Evolutionary conservation across 345 rosid genomes (phyloP).

Genomic region (Acer yangbiense): DNA sequence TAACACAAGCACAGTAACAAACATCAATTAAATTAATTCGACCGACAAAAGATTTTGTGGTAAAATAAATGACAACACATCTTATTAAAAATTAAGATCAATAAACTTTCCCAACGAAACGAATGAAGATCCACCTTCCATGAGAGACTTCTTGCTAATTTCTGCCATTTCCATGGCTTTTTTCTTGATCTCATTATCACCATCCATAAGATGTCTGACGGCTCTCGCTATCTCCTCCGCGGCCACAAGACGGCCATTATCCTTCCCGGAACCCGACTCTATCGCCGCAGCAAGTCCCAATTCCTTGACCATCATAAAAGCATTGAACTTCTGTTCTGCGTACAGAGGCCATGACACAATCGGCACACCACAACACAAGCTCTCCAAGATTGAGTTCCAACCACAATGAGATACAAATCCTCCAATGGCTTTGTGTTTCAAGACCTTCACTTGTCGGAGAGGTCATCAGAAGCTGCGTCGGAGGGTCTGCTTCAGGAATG

Average conservation of each 20-base stretch:
- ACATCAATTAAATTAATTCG: no score
- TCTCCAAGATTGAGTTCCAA: constrained; percentile 53
- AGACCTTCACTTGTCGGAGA: constrained; percentile 35
- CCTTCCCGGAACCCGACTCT: constrained; percentile 27
- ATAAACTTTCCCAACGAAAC: constrained; percentile 27
- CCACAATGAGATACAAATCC: constrained; percentile 56
- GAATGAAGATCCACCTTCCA: constrained; percentile 46
- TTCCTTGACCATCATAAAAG: constrained; percentile 46
- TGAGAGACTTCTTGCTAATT: background rate
- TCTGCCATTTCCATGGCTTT: background rate
- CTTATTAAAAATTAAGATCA: constrained; percentile 3
- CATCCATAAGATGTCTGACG: background rate
- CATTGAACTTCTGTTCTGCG: constrained; percentile 56
- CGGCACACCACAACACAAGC: constrained; percentile 50
- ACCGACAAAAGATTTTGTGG: no score
- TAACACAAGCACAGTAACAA: no score
- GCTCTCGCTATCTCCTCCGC: constrained; percentile 45
- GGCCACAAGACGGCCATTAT: constrained; percentile 18
- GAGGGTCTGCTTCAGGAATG: constrained; percentile 30
- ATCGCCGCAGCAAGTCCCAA: constrained; percentile 35
- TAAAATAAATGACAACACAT: no score
- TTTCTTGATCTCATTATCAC: background rate
- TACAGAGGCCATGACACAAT: constrained; percentile 50
- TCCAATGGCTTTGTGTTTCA: constrained; percentile 34
- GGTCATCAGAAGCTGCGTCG: constrained; percentile 10